Evolutionary conservation across 352 stramenopile genomes (phyloP).

Genomic region (Elongisporangium anandrum): DNA sequence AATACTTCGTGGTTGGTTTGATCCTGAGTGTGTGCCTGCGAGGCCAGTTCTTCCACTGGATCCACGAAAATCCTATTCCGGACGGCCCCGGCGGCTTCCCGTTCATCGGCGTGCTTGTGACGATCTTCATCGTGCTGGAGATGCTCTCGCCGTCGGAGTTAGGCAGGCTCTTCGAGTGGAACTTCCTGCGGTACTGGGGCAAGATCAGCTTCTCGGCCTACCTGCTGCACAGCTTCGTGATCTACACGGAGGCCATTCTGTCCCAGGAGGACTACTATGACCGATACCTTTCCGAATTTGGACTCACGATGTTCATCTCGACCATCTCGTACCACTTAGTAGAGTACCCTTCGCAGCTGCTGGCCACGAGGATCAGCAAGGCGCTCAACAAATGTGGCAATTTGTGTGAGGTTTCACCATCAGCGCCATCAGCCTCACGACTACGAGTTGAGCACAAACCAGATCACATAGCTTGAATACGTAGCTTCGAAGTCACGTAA

Average conservation of each 20-base stretch:
- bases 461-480: no score
- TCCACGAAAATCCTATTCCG: conserved; percentile 15
- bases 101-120: conserved; percentile 21
- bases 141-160: conserved; percentile 29
- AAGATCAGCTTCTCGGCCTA: conserved; percentile 47
- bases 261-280: conserved; percentile 27
- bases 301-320: conserved; percentile 18
- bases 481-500: no score
- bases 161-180: conserved; percentile 32
- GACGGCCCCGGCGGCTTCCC: conserved; percentile 13
- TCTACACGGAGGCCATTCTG: conserved; percentile 18
- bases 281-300: conserved; percentile 24
- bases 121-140: conserved; percentile 29
- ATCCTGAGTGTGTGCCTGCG: no score
- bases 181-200: conserved; percentile 23
- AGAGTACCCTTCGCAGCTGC: conserved; percentile 14
- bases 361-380: conserved; percentile 12
- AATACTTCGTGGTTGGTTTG: no score
- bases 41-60: no score
- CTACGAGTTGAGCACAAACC: no score
- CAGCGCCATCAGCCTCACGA: no score
- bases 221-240: conserved; percentile 32
- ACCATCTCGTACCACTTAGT: conserved; percentile 29
- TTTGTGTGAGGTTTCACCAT: no score
- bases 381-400: background rate